Conservation (phyloP, 192 early-diverging fungal species). For the Kickxella alabastrina region DNA sequence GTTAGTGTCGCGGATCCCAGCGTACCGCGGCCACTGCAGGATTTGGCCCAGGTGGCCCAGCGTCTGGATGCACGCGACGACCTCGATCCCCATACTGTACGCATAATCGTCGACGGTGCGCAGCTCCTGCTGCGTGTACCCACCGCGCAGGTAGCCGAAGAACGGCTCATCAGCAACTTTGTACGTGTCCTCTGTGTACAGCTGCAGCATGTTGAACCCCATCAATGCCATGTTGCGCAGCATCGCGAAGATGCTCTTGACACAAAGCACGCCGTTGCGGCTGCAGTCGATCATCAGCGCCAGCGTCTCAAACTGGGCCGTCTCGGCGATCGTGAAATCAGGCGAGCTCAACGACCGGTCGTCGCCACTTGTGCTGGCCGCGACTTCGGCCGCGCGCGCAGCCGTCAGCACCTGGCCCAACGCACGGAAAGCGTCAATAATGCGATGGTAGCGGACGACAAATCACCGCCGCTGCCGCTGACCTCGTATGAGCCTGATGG, state of each 20-base stretch:
- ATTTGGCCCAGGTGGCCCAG: constrained; percentile 87
- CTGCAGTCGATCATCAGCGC: constrained; percentile 86
- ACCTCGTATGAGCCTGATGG: constrained; percentile 17
- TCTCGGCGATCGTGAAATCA: constrained; percentile 54
- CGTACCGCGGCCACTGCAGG: constrained; percentile 82
- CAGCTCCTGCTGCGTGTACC: constrained; percentile 72
- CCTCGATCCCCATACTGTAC: constrained; percentile 69
- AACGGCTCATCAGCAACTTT: constrained; percentile 65
- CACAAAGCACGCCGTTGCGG: constrained; percentile 68
- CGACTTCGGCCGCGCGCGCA: constrained; percentile 46
- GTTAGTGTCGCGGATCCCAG: constrained; percentile 70
- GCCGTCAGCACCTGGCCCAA: constrained; percentile 64
- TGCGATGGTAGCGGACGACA: constrained; percentile 24
- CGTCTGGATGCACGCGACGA: constrained; percentile 87
- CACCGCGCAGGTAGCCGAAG: constrained; percentile 70
- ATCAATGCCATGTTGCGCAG: constrained; percentile 76
- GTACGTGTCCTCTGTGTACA: constrained; percentile 91
- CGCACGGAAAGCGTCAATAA: constrained; percentile 62
- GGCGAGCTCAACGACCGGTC: constrained; percentile 15
- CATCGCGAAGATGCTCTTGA: constrained; percentile 61
- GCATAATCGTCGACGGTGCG: constrained; percentile 76
- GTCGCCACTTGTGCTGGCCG: constrained; percentile 8
- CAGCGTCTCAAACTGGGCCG: constrained; percentile 66
- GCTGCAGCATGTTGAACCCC: constrained; percentile 83
- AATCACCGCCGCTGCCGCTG: constrained; percentile 1